Base-by-base conservation (phyloP, 345 rosid species). In the Gossypium mustelinum region DNA sequence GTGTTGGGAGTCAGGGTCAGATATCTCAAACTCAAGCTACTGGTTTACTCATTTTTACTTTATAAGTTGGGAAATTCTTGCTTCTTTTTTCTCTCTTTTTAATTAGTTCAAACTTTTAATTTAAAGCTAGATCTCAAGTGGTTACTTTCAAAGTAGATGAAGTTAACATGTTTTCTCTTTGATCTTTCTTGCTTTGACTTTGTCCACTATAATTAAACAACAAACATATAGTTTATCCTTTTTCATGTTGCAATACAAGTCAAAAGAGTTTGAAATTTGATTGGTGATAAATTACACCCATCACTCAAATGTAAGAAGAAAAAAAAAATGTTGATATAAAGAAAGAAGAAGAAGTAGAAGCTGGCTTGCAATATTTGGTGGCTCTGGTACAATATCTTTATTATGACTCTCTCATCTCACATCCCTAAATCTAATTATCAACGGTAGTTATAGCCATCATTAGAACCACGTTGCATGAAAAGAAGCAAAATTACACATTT, bases 381-480 rank as follows among this genome's bases (percentile, higher is more conserved):
- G 18, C 18, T 2, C 11, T 27, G 14, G 14, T 3, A 25, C 3
- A 9, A 20, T 8, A 55, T n/a, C 2, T 55, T 4, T 34, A 34
- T 34, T 34, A 55, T 55, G 2, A n/a, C 13, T 4, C 1, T 47
- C 51, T 47, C 51, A 25, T 61, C n/a, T 9, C 7, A 17, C 11
- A 41, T 16, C 50, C 50, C 9, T 10, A 58, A 20, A 48, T 16
- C 9, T 8, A 34, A 29, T 11, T 13, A 70, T 29, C 61, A 41
- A 16, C 16, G 75, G 9, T 72, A 12, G 51, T 41, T 22, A 45
- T 24, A 1, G 67, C 6, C 54, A 58, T 58, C 25, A 73, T 72
- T 72, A 39, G 56, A 14, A 43, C 56, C 75, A 73, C 75, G 67
- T 57, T 73, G 66, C 75, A 73, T 58, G 68, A 59, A 73, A 73